Evolutionary conservation across 106 monocot species (phyloP), one percentile per base, ranked within the genome.

Genomic region (Acorus gramineus): DNA sequence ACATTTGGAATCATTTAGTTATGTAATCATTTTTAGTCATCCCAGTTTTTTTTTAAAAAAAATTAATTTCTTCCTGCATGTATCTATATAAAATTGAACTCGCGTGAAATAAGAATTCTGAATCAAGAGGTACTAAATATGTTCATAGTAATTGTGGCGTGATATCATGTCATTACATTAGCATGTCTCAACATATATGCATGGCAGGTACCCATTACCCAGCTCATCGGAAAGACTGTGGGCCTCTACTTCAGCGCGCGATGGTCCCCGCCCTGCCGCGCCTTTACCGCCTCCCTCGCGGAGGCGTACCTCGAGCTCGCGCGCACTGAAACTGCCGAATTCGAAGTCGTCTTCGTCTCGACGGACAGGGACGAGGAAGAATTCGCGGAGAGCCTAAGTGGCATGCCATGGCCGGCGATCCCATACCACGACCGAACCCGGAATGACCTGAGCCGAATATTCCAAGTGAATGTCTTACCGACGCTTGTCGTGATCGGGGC

Each of bases 181-280:
- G 28, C 28, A 28, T 28, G 1, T 28, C 28, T 28, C 28, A 28
- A 28, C 28, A 1, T 28, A 28, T 28, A 28, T 28, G 28, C 28
- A 28, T 45, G 10, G 2, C 66, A 83, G 83, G 48, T 75, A 60
- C 56, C 64, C 42, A 70, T 84, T 47, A 42, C 28, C 13, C 47
- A 70, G 8, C 78, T 79, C 11, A 54, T 46, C 45, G 79, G 83
- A 42, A 79, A 76, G 68, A 84, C 72, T 4, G 49, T 81, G 6
- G 72, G 76, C 11, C 71, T 81, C 53, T 81, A 81, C 57, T 81
- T 81, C 43, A 72, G 76, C 3, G 76, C 81, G 3, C 67, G 56
- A 11, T 81, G 81, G 81, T 81, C 76, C 68, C 76, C 81, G n/a
- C 80, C 75, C 6, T 75, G 75, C 51, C 69, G 48, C 13, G 4